Evolutionary conservation across 2,329 filamentous ascomycete species (phyloP).

Genomic region (Geosmithia flava): DNA sequence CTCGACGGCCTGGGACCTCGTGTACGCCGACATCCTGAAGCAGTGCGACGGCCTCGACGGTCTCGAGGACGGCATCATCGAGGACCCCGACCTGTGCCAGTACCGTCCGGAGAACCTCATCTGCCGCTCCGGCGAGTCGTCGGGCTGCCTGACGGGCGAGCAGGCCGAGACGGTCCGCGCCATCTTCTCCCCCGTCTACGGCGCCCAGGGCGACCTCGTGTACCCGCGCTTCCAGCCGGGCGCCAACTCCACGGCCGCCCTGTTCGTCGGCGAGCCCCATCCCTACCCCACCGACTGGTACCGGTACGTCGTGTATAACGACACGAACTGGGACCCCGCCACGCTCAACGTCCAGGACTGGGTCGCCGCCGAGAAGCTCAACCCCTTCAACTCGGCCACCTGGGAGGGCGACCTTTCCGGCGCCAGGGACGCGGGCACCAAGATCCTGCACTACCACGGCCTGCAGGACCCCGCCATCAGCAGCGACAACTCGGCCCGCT

Average conservation of each 20-base stretch:
- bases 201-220: conserved; percentile 25
- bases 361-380: conserved; percentile 18
- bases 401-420: conserved; percentile 19
- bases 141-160: conserved; percentile 19
- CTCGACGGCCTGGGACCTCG: conserved; percentile 9
- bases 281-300: conserved; percentile 17
- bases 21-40: conserved; percentile 11
- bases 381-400: conserved; percentile 23
- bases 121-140: conserved; percentile 13
- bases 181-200: conserved; percentile 21
- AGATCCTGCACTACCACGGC: conserved; percentile 31
- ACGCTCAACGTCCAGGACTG: conserved; percentile 30
- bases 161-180: conserved; percentile 6
- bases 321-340: conserved; percentile 21
- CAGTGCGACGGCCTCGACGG: conserved; percentile 40
- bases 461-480: conserved; percentile 24
- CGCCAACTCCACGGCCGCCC: conserved; percentile 21
- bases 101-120: conserved; percentile 27
- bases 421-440: conserved; percentile 24
- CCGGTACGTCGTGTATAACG: conserved; percentile 25
- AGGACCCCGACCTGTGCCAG: conserved; percentile 27
- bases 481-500: conserved; percentile 8
- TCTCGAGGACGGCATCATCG: conserved; percentile 33
- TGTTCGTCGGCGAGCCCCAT: conserved; percentile 15
- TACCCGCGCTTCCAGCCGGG: conserved; percentile 34